phyloP scores from a whole-genome alignment of 2,329 filamentous ascomycete genomes.

The Dothiorella sarmentorum region DNA sequence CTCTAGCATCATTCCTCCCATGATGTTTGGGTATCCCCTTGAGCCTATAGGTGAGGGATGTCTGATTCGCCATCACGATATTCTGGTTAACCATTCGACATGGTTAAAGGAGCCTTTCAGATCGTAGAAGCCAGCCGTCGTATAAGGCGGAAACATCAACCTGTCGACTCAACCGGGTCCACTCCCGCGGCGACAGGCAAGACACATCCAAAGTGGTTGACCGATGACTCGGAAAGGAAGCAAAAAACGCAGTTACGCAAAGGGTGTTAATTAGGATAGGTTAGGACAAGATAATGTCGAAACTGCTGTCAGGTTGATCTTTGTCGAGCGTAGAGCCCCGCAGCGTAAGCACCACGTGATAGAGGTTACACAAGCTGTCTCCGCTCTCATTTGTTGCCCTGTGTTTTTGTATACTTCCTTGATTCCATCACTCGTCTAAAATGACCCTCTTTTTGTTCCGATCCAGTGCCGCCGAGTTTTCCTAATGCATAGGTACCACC shows the following conservation, averaged over 20 bases:
- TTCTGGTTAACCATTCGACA: no score
- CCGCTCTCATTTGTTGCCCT: not conserved
- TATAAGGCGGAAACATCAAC: no score
- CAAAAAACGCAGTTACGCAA: no score
- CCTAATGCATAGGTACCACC: not conserved
- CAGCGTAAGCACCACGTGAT: not conserved
- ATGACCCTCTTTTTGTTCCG: not conserved
- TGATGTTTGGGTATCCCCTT: not conserved
- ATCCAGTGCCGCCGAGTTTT: not conserved
- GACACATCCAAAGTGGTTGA: no score
- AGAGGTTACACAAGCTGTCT: not conserved
- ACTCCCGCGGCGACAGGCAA: no score
- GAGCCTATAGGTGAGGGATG: not conserved
- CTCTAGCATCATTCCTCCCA: not conserved
- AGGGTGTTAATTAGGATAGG: no score
- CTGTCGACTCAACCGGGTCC: no score
- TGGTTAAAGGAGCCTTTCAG: no score
- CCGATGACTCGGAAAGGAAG: no score
- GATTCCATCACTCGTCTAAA: not conserved
- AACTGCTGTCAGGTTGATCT: not conserved
- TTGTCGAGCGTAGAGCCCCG: not conserved
- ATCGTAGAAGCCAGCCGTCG: no score
- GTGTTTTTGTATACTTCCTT: not conserved
- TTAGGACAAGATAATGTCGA: no score
- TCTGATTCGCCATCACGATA: not conserved